Conservation (phyloP, 306 rosid species). For the Cicer bijugum region DNA sequence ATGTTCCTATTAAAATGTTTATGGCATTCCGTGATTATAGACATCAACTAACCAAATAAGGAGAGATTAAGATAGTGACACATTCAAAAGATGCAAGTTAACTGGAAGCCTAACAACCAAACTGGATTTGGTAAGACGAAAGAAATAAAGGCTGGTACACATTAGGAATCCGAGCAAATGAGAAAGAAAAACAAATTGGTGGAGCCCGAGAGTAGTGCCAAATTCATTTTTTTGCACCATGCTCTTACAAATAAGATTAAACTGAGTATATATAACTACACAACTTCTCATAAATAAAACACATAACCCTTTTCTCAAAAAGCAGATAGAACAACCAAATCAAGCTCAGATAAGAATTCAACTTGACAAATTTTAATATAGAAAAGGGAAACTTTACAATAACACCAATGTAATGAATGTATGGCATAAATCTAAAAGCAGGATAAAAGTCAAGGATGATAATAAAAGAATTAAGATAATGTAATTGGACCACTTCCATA, state of each 20-base stretch:
- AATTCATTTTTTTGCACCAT: constrained; percentile 6
- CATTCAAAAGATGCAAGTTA: constrained; percentile 36
- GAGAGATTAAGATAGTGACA: constrained; percentile 11
- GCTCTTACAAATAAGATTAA: neutral
- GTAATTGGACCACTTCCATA: constrained; percentile 40
- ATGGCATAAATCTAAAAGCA: constrained; percentile 6
- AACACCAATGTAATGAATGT: neutral
- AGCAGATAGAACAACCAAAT: constrained; percentile 32
- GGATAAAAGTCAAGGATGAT: neutral
- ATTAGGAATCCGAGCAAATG: neutral
- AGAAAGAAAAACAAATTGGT: constrained; percentile 2
- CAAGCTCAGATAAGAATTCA: constrained; percentile 32
- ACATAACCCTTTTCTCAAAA: constrained; percentile 21
- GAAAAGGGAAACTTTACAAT: constrained; percentile 1
- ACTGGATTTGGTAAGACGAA: neutral
- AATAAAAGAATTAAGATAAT: constrained; percentile 1
- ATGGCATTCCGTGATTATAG: constrained; percentile 11
- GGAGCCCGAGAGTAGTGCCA: neutral
- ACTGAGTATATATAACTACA: neutral
- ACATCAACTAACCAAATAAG: constrained; percentile 30
- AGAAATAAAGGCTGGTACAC: constrained; percentile 5
- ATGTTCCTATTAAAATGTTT: constrained; percentile 14
- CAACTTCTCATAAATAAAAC: neutral
- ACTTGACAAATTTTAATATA: neutral
- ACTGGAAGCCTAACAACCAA: constrained; percentile 15